phyloP scores from a whole-genome alignment of 2,329 filamentous ascomycete species.

The Colletotrichum navitas region DNA sequence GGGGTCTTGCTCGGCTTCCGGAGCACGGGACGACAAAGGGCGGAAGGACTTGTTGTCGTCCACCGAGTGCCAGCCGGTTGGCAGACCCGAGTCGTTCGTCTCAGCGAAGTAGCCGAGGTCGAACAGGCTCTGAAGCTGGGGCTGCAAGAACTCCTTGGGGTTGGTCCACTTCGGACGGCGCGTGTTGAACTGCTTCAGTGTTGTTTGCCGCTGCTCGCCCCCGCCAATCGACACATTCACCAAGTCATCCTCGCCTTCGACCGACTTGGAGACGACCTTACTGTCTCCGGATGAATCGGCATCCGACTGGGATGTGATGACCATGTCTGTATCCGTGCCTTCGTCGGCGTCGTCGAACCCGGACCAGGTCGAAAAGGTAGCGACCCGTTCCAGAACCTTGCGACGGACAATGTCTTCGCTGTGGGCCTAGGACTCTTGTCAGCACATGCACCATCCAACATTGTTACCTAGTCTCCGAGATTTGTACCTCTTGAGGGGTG shows the following conservation, averaged over 20 bases:
- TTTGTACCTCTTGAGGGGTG: slow-evolving; percentile 76
- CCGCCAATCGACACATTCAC: slow-evolving; percentile 91
- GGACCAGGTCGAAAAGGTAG: slow-evolving; percentile 79
- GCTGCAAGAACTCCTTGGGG: slow-evolving; percentile 69
- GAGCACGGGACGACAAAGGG: slow-evolving; percentile 60
- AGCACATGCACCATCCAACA: neutral
- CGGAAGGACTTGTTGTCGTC: slow-evolving; percentile 71
- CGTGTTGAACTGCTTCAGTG: slow-evolving; percentile 62
- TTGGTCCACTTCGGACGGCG: slow-evolving; percentile 66
- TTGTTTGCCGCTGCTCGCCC: slow-evolving; percentile 52
- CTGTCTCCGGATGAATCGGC: slow-evolving; percentile 76
- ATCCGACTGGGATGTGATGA: slow-evolving; percentile 73
- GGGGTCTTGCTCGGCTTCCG: slow-evolving; percentile 57
- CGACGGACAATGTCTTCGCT: slow-evolving; percentile 79
- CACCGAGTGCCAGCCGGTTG: slow-evolving; percentile 76
- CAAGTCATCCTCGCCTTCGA: slow-evolving; percentile 90
- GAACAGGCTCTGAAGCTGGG: slow-evolving; percentile 79
- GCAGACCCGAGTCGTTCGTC: slow-evolving; percentile 67
- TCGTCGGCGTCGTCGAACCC: slow-evolving; percentile 63
- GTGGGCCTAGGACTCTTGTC: slow-evolving; percentile 55
- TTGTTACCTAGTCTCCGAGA: slow-evolving; percentile 51
- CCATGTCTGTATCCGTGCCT: slow-evolving; percentile 74
- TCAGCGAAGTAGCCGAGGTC: slow-evolving; percentile 76
- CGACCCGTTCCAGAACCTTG: slow-evolving; percentile 82
- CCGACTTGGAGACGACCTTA: slow-evolving; percentile 80